These are phyloP conservation scores for Chlamydomonas sp. DNA, from an alignment of 139 green algal genomes.

Conservation along the genomic window DNA sequence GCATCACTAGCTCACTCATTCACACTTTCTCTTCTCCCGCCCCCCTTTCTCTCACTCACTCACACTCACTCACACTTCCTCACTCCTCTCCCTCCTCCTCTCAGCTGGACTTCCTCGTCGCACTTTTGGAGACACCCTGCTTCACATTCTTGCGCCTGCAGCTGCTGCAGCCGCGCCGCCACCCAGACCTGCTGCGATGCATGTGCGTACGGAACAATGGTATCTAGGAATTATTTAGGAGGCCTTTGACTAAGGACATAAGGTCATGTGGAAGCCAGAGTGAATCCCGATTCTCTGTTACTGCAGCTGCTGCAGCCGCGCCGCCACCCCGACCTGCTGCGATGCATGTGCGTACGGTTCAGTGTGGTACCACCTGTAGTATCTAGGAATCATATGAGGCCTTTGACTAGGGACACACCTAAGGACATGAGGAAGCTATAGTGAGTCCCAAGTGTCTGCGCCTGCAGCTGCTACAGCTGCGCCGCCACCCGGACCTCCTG, in stretches of 20 bases:
- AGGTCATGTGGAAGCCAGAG: no score
- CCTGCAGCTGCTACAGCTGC: conserved; percentile 81
- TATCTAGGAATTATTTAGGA: no score
- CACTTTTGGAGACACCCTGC: conserved; percentile 84
- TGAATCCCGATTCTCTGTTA: no score
- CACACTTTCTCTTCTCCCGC: background rate
- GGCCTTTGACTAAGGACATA: no score
- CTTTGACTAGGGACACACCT: no score
- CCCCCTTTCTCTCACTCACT: background rate
- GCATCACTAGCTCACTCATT: no score
- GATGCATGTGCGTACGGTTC: conserved; percentile 72
- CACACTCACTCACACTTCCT: background rate
- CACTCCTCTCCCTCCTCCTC: background rate
- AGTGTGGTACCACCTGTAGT: no score
- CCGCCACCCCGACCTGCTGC: conserved; percentile 57
- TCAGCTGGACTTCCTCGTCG: conserved; percentile 79
- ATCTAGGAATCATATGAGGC: no score
- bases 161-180: conserved; percentile 67
- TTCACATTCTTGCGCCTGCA: conserved; percentile 90
- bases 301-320: conserved; percentile 80
- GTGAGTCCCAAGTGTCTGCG: no score
- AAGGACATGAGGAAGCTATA: no score
- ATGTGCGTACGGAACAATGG: no score
- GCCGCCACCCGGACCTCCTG: conserved; percentile 57
- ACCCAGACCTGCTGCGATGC: conserved; percentile 63